Evolutionary conservation across 176 grass and related monocot species (phyloP).

Genomic region (Tuctoria greenei): DNA sequence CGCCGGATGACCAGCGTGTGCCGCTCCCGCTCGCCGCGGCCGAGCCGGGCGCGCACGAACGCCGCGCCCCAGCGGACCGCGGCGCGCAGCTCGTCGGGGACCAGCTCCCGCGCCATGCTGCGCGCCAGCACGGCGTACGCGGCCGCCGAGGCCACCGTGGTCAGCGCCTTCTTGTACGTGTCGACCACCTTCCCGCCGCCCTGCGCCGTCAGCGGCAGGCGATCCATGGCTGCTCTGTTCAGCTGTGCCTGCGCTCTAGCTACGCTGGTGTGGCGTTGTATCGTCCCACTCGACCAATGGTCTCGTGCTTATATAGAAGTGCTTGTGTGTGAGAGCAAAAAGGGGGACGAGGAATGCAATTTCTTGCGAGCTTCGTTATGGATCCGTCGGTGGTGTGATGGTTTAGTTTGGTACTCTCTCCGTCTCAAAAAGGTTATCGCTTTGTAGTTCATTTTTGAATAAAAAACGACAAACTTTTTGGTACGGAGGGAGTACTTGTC

Average conservation of each 20-base stretch:
- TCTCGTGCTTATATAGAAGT: neutral
- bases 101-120: conserved; percentile 43
- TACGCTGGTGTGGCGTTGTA: neutral
- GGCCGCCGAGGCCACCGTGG: conserved; percentile 33
- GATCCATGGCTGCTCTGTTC: conserved; percentile 22
- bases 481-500: no score
- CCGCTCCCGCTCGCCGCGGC: conserved; percentile 25
- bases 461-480: no score
- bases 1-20: conserved; percentile 30
- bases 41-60: conserved; percentile 14
- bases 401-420: no score
- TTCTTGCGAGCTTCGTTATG: neutral
- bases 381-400: no score
- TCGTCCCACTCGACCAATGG: neutral
- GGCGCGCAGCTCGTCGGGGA: conserved; percentile 47
- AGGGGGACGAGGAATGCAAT: neutral
- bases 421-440: no score
- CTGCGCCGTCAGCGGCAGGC: neutral
- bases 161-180: conserved; percentile 46
- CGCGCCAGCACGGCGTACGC: conserved; percentile 45
- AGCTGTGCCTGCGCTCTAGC: neutral
- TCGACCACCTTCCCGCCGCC: conserved; percentile 26
- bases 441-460: no score
- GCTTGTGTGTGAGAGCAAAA: neutral
- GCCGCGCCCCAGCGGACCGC: conserved; percentile 29